Evolutionary conservation across 1,284 basidiomycete species (phyloP).

Genomic region (Ceratobasidium sp.): DNA sequence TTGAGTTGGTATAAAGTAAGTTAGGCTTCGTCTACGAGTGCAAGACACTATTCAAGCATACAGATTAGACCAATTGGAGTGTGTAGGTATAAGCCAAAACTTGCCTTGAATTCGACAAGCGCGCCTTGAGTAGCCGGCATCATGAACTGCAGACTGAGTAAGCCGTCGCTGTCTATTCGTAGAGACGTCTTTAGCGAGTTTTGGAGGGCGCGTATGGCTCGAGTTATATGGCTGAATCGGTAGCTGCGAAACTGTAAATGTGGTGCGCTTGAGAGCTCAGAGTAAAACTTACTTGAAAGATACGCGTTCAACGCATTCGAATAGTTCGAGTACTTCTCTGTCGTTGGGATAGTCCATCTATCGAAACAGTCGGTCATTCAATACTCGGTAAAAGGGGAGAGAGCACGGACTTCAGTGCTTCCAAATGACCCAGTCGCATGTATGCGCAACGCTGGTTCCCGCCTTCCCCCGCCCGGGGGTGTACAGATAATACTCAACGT

Average conservation of each 20-base stretch:
- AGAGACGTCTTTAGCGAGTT: slow-evolving; percentile 87
- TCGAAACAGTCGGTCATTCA: neutral
- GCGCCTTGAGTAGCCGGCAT: slow-evolving; percentile 76
- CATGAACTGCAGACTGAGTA: slow-evolving; percentile 88
- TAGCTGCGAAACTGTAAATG: slow-evolving; percentile 68
- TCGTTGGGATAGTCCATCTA: slow-evolving; percentile 96
- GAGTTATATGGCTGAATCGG: slow-evolving; percentile 77
- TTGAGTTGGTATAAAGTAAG: neutral
- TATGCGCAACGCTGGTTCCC: slow-evolving; percentile 78
- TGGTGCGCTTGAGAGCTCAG: neutral
- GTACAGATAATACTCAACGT: slow-evolving; percentile 87
- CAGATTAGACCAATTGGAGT: neutral
- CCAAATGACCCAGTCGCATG: slow-evolving; percentile 85
- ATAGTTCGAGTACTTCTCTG: slow-evolving; percentile 87
- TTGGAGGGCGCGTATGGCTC: slow-evolving; percentile 79
- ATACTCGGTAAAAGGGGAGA: neutral
- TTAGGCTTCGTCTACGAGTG: slow-evolving; percentile 40
- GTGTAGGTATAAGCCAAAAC: slow-evolving; percentile 54
- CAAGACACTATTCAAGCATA: slow-evolving; percentile 25
- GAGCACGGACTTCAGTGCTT: slow-evolving; percentile 75
- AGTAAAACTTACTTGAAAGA: slow-evolving; percentile 73
- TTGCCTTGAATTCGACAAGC: slow-evolving; percentile 87
- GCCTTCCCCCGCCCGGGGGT: slow-evolving; percentile 54
- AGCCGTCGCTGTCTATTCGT: slow-evolving; percentile 82
- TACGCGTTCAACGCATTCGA: slow-evolving; percentile 80